These are phyloP conservation scores for Umbellularia californica DNA, from an alignment of 164 flowering plant genomes.

Conservation along the genomic window DNA sequence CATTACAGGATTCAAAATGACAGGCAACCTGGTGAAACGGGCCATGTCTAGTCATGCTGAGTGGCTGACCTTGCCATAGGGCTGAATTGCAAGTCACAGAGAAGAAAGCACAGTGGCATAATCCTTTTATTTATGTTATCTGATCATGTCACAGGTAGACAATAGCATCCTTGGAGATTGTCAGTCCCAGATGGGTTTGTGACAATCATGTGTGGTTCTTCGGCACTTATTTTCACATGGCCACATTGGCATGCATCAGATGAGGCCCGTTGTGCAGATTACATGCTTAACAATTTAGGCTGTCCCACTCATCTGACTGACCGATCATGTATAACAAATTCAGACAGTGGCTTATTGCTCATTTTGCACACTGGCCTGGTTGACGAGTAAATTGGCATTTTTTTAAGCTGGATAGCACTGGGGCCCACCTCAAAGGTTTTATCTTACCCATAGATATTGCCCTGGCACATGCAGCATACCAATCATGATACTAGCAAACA, in stretches of 20 bases:
- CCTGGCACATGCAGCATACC: background rate
- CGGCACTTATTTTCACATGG: background rate
- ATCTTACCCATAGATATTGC: background rate
- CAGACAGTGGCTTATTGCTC: background rate
- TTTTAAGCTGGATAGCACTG: background rate
- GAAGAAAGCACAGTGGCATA: background rate
- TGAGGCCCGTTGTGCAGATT: background rate
- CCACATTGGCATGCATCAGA: background rate
- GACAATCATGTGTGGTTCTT: background rate
- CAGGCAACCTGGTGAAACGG: background rate
- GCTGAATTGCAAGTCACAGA: background rate
- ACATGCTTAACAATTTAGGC: background rate
- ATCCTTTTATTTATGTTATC: too few species aligned
- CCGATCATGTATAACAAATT: background rate
- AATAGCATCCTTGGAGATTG: background rate
- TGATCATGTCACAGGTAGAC: background rate
- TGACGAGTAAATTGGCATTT: background rate
- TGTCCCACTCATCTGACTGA: background rate
- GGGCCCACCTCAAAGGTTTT: background rate
- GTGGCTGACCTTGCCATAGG: background rate
- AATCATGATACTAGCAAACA: background rate
- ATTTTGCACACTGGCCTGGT: background rate
- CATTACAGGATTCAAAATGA: background rate
- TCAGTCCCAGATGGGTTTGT: background rate
- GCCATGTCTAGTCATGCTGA: background rate